Percentiles rank a stretch among this genome's conserved stretches.
Conservation (phyloP, 2,329 filamentous ascomycete species). For the Diaporthe vaccinii region DNA sequence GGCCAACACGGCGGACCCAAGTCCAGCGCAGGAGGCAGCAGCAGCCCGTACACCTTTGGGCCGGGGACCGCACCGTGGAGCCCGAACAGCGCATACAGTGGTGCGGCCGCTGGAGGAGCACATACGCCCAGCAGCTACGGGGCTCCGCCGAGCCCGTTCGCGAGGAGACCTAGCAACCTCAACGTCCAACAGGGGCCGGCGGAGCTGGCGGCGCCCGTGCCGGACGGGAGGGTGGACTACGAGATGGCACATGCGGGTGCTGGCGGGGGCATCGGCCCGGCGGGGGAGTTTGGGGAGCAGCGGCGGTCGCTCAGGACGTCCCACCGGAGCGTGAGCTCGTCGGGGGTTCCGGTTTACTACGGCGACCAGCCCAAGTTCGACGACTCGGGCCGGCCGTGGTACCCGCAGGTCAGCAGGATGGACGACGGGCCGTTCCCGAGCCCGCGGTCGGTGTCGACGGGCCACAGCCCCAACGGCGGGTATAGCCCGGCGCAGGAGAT, state of each 20-base stretch:
- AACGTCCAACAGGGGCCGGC: constrained; percentile 31
- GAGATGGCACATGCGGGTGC: neutral
- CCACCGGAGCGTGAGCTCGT: constrained; percentile 23
- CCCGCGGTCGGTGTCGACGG: constrained; percentile 24
- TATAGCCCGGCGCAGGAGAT: constrained; percentile 1
- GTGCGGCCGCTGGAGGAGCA: neutral
- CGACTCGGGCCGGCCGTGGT: constrained; percentile 33
- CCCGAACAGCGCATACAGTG: constrained; percentile 23
- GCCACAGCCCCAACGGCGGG: neutral
- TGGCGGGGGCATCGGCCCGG: neutral
- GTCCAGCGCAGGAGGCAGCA: constrained; percentile 29
- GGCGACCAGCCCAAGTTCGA: constrained; percentile 37
- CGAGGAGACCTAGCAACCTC: constrained; percentile 1
- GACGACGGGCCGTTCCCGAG: constrained; percentile 24
- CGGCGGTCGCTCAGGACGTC: constrained; percentile 26
- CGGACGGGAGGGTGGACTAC: neutral
- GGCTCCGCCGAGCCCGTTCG: constrained; percentile 22
- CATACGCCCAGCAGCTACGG: constrained; percentile 14
- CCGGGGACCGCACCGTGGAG: constrained; percentile 20
- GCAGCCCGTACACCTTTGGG: constrained; percentile 8
- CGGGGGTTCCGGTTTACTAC: neutral
- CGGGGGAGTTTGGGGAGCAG: neutral
- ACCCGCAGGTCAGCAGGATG: constrained; percentile 36
- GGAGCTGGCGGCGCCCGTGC: constrained; percentile 31
- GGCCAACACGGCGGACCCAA: neutral